Evolutionary conservation across 257 asterid genomes (phyloP), one percentile per base, ranked within the genome.

Genomic region (Gentiana dahurica): DNA sequence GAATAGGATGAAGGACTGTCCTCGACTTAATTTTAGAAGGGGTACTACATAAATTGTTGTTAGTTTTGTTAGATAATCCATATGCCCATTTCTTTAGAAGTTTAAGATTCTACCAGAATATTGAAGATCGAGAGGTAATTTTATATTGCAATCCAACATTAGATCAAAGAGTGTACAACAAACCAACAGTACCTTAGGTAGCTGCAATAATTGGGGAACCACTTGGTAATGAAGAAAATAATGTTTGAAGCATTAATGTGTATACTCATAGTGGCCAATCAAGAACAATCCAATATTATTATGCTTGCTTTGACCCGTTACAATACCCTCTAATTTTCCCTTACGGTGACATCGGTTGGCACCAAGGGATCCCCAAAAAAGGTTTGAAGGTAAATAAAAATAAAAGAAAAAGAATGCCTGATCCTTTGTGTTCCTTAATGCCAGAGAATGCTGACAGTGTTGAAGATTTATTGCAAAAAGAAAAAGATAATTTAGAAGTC

Each of bases 261-360:
- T 11, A 53, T 53, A 33, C 57, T 32, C 39, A 53, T 0, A 1
- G 44, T 32, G 36, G 54, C 0, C 3, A 51, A 4, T 24, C 54
- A 1, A n/a, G 12, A 3, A 24, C 0, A 1, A 24, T 53, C 10
- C 0, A 53, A 9, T 34, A 35, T 53, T 34, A 53, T 34, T 53
- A 32, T 53, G 57, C 15, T 34, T 34, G 57, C 11, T 53, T 33
- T 34, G 57, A 53, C 10, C 57, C 57, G 24, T 24, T 24, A 24
- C 24, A 24, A 24, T 24, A 24, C 24, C 24, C 24, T 24, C 24
- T 24, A 24, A 24, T 51, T 0, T 53, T 53, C 0, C 39, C 43
- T 53, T 53, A 24, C 34, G 57, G 57, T 6, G 24, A 53, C 9
- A 34, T 51, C 24, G 54, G 54, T 12, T 51, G 57, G 41, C 41